Evolutionary conservation across 768 basidiomycete species (phyloP).

Genomic region (Hericium erinaceus): DNA sequence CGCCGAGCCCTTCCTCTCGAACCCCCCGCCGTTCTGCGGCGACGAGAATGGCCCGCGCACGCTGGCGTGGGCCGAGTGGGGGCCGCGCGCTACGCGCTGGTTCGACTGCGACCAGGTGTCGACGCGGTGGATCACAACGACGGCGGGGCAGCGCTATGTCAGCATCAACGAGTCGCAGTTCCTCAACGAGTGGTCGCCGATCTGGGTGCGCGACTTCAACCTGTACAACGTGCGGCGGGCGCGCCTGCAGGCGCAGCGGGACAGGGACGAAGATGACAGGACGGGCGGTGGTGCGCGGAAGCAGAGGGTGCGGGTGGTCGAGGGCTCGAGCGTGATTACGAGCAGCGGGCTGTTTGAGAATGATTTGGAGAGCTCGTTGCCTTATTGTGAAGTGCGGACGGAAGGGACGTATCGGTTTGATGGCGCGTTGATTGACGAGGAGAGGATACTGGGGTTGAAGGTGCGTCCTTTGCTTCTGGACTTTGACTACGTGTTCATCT

Average conservation of each 20-base stretch:
- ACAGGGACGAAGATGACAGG: neutral
- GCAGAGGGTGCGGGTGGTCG: neutral
- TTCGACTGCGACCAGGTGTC: conserved; percentile 16
- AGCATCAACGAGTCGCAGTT: conserved; percentile 9
- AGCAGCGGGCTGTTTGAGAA: conserved; percentile 12
- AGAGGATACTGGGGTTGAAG: conserved; percentile 20
- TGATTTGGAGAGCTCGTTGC: conserved; percentile 14
- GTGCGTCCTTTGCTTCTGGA: conserved; percentile 5
- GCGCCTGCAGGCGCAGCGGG: conserved; percentile 2
- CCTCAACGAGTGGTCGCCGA: neutral
- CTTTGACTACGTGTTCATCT: neutral
- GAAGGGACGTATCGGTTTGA: conserved; percentile 12
- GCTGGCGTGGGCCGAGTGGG: conserved; percentile 17
- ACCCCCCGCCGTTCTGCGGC: neutral
- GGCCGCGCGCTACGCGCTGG: conserved; percentile 16
- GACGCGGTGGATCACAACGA: conserved; percentile 24
- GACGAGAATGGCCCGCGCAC: neutral
- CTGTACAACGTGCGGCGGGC: conserved; percentile 2
- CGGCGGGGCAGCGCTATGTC: conserved; percentile 20
- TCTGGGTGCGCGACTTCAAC: conserved; percentile 20
- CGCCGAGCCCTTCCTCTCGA: conserved; percentile 1
- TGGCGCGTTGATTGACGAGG: conserved; percentile 22
- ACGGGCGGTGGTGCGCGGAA: neutral
- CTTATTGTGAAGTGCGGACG: conserved; percentile 17
- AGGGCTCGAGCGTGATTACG: neutral